phyloP scores from a whole-genome alignment of 805 yeast species.

The Wickerhamiella azymoides region DNA sequence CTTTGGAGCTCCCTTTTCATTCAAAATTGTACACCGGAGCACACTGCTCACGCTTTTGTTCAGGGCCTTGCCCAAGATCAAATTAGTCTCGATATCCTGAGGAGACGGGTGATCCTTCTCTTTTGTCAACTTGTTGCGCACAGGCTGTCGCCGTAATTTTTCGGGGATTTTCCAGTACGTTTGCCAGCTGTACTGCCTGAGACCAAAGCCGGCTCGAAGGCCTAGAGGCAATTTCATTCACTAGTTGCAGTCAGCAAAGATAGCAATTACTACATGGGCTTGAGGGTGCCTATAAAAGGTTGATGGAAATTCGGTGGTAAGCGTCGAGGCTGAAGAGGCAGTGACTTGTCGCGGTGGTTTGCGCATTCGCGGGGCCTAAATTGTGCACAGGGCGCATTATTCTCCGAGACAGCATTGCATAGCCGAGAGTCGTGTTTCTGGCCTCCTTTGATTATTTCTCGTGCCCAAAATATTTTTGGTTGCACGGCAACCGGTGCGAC shows the following conservation, averaged over 20 bases:
- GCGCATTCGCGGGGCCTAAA: too few species aligned
- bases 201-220: background rate
- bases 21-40: conserved; percentile 73
- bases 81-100: conserved; percentile 14
- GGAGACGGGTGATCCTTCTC: background rate
- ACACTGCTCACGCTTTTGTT: conserved; percentile 22
- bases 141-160: background rate
- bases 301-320: too few species aligned
- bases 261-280: background rate
- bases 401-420: background rate
- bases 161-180: conserved; percentile 5
- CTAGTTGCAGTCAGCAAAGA: background rate
- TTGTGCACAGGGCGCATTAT: too few species aligned
- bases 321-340: too few species aligned
- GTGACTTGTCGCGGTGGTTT: too few species aligned
- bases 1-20: conserved; percentile 49
- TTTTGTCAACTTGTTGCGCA: background rate
- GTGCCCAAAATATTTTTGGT: background rate
- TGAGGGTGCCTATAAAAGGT: too few species aligned
- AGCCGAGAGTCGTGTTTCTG: background rate
- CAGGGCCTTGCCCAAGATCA: conserved; percentile 17
- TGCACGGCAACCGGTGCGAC: background rate
- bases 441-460: background rate
- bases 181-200: conserved; percentile 5
- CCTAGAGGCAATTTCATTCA: background rate